Evolutionary conservation across 306 rosid genomes (phyloP), one percentile per base, ranked within the genome.

Genomic region (Comarum palustre): DNA sequence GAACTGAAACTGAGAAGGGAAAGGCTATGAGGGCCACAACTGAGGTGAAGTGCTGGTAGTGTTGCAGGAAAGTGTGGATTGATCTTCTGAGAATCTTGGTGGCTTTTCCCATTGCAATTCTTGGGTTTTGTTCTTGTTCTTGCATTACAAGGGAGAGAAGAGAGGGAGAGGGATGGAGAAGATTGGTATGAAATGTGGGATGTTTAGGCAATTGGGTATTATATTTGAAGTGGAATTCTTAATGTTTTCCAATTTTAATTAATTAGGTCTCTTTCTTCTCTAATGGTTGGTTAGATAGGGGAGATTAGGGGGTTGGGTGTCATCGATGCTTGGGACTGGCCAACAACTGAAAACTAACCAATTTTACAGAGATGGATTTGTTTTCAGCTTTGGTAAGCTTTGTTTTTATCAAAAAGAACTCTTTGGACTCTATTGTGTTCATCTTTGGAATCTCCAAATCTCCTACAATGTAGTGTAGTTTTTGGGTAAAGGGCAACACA

Each of bases 1-100:
- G 96, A 43, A 94, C 45, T 42, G 92, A 86, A 54, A 75, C 90
- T 0, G 98, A 87, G 88, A 87, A 94, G 24, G 98, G 98, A 29
- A 94, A 74, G 22, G 83, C 94, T 24, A 94, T 72, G 60, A 86
- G 78, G 62, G 90, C 92, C 24, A 86, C 83, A 7, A 69, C 65
- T 22, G 97, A 86, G 45, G 96, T 88, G 79, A 94, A 91, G 73
- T 71, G 82, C 38, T 91, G 88, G 80, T 87, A 94, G 79, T 89
- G 87, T 71, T 81, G 94, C 29, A 94, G 97, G 52, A 91, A 94
- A 48, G 80, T 77, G 39, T 87, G 82, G 80, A 87, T 62, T 51
- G 98, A 94, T 73, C 73, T 82, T 79, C 97, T 94, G 24, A 91
- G 68, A 75, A 89, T 88, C 87, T 74, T 85, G 77, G 77, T 24